Percentiles rank a stretch among this genome's conserved stretches.
These are phyloP conservation scores for Pneumocystis sp. DNA, from an alignment of 1,139 yeast genomes.

Conservation along the genomic window DNA sequence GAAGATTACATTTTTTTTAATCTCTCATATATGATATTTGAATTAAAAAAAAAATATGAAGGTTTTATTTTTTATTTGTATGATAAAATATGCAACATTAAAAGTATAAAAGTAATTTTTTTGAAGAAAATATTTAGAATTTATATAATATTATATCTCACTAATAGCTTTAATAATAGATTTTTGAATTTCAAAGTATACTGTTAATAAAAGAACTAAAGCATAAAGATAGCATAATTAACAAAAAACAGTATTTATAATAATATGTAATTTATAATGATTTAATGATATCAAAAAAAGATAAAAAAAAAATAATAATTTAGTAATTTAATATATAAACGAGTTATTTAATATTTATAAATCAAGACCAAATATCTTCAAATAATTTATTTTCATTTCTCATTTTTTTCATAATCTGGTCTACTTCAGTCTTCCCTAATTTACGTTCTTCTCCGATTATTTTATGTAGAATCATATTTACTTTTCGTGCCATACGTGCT, in stretches of 20 bases:
- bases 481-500: constrained; percentile 89
- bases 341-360: neutral
- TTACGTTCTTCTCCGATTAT: constrained; percentile 32
- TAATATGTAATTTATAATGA: neutral
- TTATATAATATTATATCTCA: too few relatives aligned
- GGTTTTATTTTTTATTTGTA: too few relatives aligned
- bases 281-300: neutral
- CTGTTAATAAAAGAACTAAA: neutral
- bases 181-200: too few relatives aligned
- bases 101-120: too few relatives aligned
- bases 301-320: neutral
- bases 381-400: constrained; percentile 81
- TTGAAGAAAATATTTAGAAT: too few relatives aligned
- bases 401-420: constrained; percentile 62
- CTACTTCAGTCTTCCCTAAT: constrained; percentile 51
- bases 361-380: constrained; percentile 80
- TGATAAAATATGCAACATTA: too few relatives aligned
- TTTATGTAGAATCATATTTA: constrained; percentile 49
- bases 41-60: too few relatives aligned
- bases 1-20: too few relatives aligned
- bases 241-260: neutral
- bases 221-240: neutral
- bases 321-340: neutral
- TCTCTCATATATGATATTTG: too few relatives aligned
- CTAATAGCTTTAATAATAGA: too few relatives aligned